Percentiles rank a stretch among this genome's conserved stretches.
phyloP scores from a whole-genome alignment of 345 rosid species.

The Eucalyptus curtisii region DNA sequence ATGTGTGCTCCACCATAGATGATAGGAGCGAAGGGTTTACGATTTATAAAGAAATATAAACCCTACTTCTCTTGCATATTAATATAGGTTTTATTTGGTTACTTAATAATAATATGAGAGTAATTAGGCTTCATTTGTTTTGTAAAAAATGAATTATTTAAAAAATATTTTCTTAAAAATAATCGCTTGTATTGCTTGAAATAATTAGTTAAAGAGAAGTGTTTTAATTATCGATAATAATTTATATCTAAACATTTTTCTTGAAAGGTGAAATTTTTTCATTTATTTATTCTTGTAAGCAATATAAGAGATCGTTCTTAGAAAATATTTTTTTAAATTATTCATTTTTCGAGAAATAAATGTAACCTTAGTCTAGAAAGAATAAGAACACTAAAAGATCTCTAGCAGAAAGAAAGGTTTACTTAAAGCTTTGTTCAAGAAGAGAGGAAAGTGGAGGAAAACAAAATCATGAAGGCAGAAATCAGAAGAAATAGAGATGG shows the following conservation, averaged over 20 bases:
- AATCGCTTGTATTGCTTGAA: no score
- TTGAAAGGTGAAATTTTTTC: rapidly evolving
- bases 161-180: no score
- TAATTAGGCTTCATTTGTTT: not conserved
- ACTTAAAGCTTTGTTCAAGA: not conserved
- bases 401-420: not conserved
- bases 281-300: no score
- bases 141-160: no score
- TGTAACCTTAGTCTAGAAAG: not conserved
- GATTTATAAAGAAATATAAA: not conserved
- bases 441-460: not conserved
- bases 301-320: no score
- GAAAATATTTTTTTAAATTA: not conserved
- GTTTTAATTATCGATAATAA: no score
- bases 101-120: not conserved
- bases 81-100: not conserved
- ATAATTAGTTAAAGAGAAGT: no score
- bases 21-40: not conserved
- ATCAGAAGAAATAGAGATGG: not conserved
- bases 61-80: not conserved
- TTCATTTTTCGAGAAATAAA: no score
- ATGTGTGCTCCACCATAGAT: not conserved
- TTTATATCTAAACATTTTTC: no score
- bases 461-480: not conserved
- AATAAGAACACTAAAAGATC: not conserved